A percentile compares a stretch with the other conserved stretches of the same genome.
Evolutionary conservation across 1,139 yeast species (phyloP).

Genomic region (Blastobotrys persicus): DNA sequence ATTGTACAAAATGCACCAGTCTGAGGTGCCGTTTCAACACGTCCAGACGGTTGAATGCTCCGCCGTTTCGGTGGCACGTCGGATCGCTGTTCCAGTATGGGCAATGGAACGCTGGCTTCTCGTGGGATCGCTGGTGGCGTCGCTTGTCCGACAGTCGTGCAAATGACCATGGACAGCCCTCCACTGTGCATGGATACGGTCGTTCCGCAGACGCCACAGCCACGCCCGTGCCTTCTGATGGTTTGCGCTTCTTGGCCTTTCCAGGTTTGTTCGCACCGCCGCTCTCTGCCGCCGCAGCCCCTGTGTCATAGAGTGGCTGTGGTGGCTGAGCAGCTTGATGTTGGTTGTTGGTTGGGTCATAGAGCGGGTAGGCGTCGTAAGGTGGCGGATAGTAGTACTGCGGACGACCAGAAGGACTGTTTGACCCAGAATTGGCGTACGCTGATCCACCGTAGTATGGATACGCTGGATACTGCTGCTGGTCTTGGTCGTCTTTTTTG

Average conservation of each 20-base stretch:
- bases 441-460: neutral
- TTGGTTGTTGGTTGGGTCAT: slow-evolving; percentile 8
- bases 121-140: slow-evolving; percentile 63
- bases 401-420: neutral
- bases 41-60: slow-evolving; percentile 66
- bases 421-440: too few species aligned
- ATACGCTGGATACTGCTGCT: neutral
- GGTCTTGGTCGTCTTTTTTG: slow-evolving; percentile 6
- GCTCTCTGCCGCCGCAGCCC: neutral
- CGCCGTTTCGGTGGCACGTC: slow-evolving; percentile 70
- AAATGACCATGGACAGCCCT: slow-evolving; percentile 66
- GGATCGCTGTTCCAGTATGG: slow-evolving; percentile 68
- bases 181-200: slow-evolving; percentile 52
- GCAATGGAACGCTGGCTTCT: slow-evolving; percentile 62
- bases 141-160: slow-evolving; percentile 63
- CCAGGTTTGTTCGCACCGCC: neutral
- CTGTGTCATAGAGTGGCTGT: slow-evolving; percentile 5
- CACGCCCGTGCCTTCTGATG: slow-evolving; percentile 16
- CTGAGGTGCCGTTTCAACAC: slow-evolving; percentile 67
- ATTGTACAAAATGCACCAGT: slow-evolving; percentile 59
- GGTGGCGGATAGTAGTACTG: slow-evolving; percentile 1
- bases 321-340: slow-evolving; percentile 13
- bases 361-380: slow-evolving; percentile 2
- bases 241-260: slow-evolving; percentile 13
- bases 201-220: slow-evolving; percentile 33